A percentile compares a stretch with the other conserved stretches of the same genome.
Conservation (phyloP, 768 basidiomycete species). For the Termitomyces sp. region DNA sequence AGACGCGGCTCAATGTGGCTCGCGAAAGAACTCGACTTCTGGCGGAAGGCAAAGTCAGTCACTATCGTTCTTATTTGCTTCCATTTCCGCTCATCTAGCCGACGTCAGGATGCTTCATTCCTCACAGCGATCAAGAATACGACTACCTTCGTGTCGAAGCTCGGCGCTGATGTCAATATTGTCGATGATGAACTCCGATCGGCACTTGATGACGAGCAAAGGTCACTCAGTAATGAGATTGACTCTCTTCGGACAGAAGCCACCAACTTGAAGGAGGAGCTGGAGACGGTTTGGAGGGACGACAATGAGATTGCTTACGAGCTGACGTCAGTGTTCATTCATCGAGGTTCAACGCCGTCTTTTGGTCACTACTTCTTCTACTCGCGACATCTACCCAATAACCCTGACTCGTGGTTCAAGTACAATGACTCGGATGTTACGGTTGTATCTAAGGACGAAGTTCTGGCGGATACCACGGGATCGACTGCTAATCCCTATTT, state of each 20-base stretch:
- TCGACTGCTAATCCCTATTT: conserved; percentile 88
- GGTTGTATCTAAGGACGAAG: conserved; percentile 72
- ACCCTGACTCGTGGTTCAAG: conserved; percentile 88
- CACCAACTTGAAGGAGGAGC: conserved; percentile 51
- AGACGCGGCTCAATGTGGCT: conserved; percentile 53
- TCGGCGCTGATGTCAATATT: conserved; percentile 38
- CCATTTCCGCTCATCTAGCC: neutral
- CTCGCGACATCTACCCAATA: conserved; percentile 76
- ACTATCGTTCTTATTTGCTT: neutral
- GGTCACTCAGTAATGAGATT: conserved; percentile 48
- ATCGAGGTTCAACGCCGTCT: conserved; percentile 81
- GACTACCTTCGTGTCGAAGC: conserved; percentile 47
- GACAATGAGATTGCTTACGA: conserved; percentile 72
- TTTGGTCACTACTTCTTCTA: conserved; percentile 98
- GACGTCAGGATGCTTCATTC: conserved; percentile 53
- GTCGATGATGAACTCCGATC: conserved; percentile 54
- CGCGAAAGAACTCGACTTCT: conserved; percentile 66
- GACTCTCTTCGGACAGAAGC: conserved; percentile 45
- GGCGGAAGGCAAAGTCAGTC: conserved; percentile 63
- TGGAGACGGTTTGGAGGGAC: conserved; percentile 74
- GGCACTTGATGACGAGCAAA: conserved; percentile 49
- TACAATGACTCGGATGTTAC: conserved; percentile 91
- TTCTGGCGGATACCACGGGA: conserved; percentile 86
- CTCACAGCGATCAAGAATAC: conserved; percentile 49
- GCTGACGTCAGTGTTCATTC: conserved; percentile 91